phyloP scores from a whole-genome alignment of 345 rosid species.

The Zanthoxylum bungeanum region DNA sequence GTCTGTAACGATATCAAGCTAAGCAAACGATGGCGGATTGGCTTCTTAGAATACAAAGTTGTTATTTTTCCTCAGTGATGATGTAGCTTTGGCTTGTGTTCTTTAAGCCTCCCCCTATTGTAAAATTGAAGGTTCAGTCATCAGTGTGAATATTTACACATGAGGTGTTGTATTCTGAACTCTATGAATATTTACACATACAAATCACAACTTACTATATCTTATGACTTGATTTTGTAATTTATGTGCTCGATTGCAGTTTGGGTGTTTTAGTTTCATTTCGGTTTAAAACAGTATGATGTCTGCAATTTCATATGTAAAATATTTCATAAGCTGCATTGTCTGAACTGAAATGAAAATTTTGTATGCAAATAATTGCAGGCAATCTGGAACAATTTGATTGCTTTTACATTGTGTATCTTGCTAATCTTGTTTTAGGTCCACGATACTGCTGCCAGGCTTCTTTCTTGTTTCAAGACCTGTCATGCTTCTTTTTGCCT shows the following conservation, averaged over 20 bases:
- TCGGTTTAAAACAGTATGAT: no score
- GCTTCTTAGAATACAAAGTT: not conserved
- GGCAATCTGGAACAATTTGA: not conserved
- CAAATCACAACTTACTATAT: not conserved
- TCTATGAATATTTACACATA: constrained; percentile 26
- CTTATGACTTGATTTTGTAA: not conserved
- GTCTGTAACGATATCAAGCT: not conserved
- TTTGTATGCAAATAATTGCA: not conserved
- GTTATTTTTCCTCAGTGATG: not conserved
- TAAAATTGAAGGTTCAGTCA: constrained; percentile 3
- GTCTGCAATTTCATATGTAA: not conserved
- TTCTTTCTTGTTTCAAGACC: constrained; percentile 14
- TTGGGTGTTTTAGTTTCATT: not conserved
- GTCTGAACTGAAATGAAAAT: not conserved
- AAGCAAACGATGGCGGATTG: constrained; percentile 1
- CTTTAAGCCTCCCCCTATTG: not conserved
- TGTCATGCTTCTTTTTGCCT: constrained; percentile 18
- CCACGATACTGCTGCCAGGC: constrained; percentile 23
- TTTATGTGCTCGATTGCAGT: not conserved
- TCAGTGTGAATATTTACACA: not conserved
- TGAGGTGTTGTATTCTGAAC: constrained; percentile 18
- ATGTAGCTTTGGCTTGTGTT: constrained; percentile 1
- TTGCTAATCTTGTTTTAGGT: not conserved
- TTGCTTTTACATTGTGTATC: not conserved
- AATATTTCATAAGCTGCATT: not conserved